Base-by-base conservation (phyloP, 257 asterid species). In the Nemophila menziesii region DNA sequence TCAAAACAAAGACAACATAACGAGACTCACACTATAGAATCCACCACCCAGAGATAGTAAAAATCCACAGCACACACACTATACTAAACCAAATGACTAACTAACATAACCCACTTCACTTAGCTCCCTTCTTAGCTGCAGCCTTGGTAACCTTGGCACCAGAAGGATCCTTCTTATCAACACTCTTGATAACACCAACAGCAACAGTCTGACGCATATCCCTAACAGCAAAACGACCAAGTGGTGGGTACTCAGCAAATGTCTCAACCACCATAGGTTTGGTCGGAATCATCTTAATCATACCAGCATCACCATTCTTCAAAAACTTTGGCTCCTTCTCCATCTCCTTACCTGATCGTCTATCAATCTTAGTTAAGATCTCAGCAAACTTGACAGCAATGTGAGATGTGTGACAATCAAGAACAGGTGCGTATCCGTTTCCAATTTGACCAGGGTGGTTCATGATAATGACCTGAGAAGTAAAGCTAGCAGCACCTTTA, bases 61-160 rank as follows among this genome's bases (percentile, higher is more conserved):
- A 38, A 46, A 34, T 27, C 38, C 29, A 49, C 36, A 44, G 22
- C 27, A 42, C 7, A 10, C 27, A 42, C 7, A 10, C 45, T 2
- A 13, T 3, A 19, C 9, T 17, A 29, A 5, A 29, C 36, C n/a
- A n/a, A 29, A 13, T n/a, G 11, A 0, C 22, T 22, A 0, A 41
- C 14, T 18, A 41, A 20, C 10, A 29, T 7, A 29, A 29, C 36
- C 41, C 53, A 18, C 7, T 60, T 77, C 80, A 78, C 64, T 77
- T 80, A 44, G 64, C 79, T 37, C 87, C 87, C 67, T 77, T 77
- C 81, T 80, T 80, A 16, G 40, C 80, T 14, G 93, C 93, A 48
- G 84, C 93, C 81, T 80, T 78, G 61, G 89, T 78, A 29, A 79
- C 77, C 74, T 78, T 78, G 26, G 90, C 90, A 9, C 84, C 84